Conservation (phyloP, 306 rosid genomes). For the Herpetospermum pedunculosum region DNA sequence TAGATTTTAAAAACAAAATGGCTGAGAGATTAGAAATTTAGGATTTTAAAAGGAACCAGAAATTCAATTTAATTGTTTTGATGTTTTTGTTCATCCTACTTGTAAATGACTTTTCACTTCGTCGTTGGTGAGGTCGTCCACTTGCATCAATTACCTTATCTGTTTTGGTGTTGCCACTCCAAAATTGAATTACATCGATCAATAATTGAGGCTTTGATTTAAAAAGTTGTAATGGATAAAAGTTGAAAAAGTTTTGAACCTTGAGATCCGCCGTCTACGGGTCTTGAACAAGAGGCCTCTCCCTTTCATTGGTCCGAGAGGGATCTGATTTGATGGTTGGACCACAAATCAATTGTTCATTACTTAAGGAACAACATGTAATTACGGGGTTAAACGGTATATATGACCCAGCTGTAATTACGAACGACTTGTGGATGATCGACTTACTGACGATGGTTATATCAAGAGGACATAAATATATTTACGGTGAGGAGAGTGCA, state of each 20-base stretch:
- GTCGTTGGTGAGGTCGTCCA: slow-evolving; percentile 81
- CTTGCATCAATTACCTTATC: slow-evolving; percentile 79
- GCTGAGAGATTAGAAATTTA: not conserved
- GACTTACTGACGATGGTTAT: too few species aligned
- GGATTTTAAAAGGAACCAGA: not conserved
- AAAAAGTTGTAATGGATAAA: not conserved
- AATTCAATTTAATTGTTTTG: not conserved
- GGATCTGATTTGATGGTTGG: too few species aligned
- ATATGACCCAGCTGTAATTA: too few species aligned
- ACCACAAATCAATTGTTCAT: too few species aligned
- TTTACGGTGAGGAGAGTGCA: too few species aligned
- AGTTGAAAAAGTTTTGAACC: slow-evolving; percentile 19
- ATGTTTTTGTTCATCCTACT: slow-evolving; percentile 18
- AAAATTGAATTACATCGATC: not conserved
- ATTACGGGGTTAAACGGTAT: too few species aligned
- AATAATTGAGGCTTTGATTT: not conserved
- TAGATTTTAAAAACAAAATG: not conserved
- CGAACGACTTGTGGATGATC: too few species aligned
- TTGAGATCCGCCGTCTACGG: slow-evolving; percentile 83
- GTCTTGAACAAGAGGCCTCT: too few species aligned
- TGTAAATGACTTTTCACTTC: slow-evolving; percentile 97
- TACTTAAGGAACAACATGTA: too few species aligned
- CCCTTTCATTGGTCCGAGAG: too few species aligned
- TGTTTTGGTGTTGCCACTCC: slow-evolving; percentile 95
- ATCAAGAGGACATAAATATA: too few species aligned